Evolutionary conservation across 495 filamentous ascomycete genomes (phyloP), one percentile per base, ranked within the genome.

Genomic region (Cercophora samala): DNA sequence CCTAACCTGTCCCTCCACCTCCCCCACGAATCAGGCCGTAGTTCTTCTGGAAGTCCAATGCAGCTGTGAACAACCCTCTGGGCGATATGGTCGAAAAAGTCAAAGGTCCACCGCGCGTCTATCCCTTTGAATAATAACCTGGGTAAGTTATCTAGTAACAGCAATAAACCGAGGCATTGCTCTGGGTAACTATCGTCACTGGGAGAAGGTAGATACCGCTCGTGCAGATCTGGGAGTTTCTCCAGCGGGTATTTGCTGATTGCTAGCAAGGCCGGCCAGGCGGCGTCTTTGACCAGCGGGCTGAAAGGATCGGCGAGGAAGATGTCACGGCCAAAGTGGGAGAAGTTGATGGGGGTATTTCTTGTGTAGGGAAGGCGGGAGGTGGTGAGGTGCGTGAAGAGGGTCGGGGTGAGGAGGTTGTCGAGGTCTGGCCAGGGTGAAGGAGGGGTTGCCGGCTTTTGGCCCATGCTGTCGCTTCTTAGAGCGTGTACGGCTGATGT

Each of bases 111-210:
- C 22, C 71, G 69, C 2, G 42, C 21, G 60, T 75, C 69, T 22
- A 72, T 32, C 53, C 71, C 73, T 24, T n/a, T n/a, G 54, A 65
- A 68, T 2, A 71, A 18, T 18, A 64, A 24, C 5, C 73, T 71
- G 1, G 73, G 69, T 29, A 24, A 64, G n/a, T 73, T 65, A 60
- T 75, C 73, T 9, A 75, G 61, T 18, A 75, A 66, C 18, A 75
- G 62, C 52, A 64, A 58, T 4, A 75, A 62, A 19, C 71, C 73
- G 1, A 75, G 67, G 19, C 55, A 61, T 37, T 69, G 68, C 25
- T 58, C 67, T 0, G 73, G 68, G 60, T 67, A 75, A 11, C 52
- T 56, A 5, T 66, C 32, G 8, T 66, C 68, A 3, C 42, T 58
- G 13, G 72, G 72, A 5, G 37, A 4, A 18, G 71, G 68, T 17